Percentiles rank a stretch among this genome's conserved stretches.
phyloP scores from a whole-genome alignment of 176 grass and related monocot genomes.

The Bothriochloa decipiens region DNA sequence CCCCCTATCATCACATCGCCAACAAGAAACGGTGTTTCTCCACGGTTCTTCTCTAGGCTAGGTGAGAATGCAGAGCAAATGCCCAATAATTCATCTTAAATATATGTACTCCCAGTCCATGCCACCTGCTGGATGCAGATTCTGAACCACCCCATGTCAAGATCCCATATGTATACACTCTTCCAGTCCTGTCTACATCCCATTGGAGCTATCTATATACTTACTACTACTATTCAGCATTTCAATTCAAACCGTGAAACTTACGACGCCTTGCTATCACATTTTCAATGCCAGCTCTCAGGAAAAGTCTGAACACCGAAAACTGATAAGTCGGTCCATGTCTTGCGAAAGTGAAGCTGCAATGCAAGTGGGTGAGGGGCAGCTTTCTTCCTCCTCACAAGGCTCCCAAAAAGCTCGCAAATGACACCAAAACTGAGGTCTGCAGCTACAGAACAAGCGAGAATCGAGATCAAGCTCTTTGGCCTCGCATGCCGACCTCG shows the following conservation, averaged over 20 bases:
- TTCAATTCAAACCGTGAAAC: neutral
- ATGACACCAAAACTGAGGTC: neutral
- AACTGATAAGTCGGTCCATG: neutral
- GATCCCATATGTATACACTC: neutral
- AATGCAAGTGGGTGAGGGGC: neutral
- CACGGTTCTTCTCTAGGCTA: neutral
- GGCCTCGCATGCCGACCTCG: constrained; percentile 44
- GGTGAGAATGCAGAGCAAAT: neutral
- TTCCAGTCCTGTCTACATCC: neutral
- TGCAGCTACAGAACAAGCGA: constrained; percentile 1
- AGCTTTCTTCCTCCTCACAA: neutral
- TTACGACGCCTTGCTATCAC: neutral
- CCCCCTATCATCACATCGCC: neutral
- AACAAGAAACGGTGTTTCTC: neutral
- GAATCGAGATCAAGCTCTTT: neutral
- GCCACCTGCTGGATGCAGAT: neutral
- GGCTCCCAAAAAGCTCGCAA: neutral
- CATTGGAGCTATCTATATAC: neutral
- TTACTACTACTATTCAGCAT: neutral
- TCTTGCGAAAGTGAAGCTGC: neutral
- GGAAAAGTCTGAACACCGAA: neutral
- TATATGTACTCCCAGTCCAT: neutral
- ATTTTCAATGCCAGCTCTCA: neutral
- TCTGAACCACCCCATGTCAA: neutral
- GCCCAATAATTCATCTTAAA: neutral